A percentile compares a stretch with the other conserved stretches of the same genome.
phyloP scores from a whole-genome alignment of 2,329 filamentous ascomycete species.

The Fusarium kyushuense region DNA sequence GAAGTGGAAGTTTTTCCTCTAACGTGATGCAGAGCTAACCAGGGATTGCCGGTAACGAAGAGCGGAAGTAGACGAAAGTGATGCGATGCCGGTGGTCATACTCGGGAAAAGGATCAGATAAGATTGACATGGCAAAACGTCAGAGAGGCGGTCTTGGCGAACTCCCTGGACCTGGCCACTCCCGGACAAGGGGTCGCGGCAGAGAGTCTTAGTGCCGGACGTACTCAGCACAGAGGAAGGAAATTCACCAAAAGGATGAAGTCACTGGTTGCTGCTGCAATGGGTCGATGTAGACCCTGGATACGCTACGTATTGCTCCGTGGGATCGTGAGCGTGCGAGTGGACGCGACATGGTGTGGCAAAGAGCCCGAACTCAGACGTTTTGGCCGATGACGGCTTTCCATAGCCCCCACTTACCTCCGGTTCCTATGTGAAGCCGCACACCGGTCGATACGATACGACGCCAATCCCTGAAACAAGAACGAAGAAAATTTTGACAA shows the following conservation, averaged over 20 bases:
- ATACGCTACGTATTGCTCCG: conserved; percentile 29
- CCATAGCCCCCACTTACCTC: conserved; percentile 11
- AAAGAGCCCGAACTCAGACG: conserved; percentile 20
- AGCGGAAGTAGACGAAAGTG: conserved; percentile 19
- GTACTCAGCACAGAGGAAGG: background rate
- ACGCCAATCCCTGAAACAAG: conserved; percentile 23
- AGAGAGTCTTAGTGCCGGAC: conserved; percentile 31
- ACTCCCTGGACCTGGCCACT: conserved; percentile 18
- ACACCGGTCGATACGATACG: conserved; percentile 22
- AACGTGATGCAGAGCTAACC: conserved; percentile 17
- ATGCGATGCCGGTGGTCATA: conserved; percentile 57
- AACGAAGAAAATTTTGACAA: conserved; percentile 24
- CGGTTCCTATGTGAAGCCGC: conserved; percentile 1
- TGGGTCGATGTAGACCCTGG: conserved; percentile 32
- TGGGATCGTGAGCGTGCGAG: conserved; percentile 14
- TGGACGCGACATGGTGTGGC: conserved; percentile 3
- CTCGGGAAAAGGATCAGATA: conserved; percentile 47
- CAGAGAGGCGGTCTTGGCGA: conserved; percentile 15
- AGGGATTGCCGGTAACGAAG: conserved; percentile 26
- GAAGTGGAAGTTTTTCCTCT: conserved; percentile 32
- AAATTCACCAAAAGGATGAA: background rate
- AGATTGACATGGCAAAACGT: conserved; percentile 33
- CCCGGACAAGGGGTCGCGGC: conserved; percentile 10
- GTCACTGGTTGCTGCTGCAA: background rate
- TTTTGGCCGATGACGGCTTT: conserved; percentile 42